Conservation (phyloP, 1,284 basidiomycete genomes). For the Cryptococcus depauperatus region DNA sequence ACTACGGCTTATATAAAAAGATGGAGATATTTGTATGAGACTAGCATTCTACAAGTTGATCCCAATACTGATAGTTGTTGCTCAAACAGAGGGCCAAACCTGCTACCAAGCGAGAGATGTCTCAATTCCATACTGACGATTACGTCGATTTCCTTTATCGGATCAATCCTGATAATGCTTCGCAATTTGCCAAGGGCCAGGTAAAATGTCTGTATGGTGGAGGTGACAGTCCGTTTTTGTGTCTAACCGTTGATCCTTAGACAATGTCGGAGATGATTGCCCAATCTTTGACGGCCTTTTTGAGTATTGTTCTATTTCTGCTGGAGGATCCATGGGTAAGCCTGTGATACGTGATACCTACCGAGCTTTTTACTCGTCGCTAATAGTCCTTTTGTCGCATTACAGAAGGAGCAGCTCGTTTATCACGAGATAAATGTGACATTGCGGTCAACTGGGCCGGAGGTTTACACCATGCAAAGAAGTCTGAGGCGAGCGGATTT, state of each 20-base stretch:
- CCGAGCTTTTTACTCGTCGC: no score
- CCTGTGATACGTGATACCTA: no score
- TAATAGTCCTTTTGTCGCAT: constrained; percentile 2
- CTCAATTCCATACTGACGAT: constrained; percentile 89
- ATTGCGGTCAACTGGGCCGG: constrained; percentile 99
- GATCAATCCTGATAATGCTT: constrained; percentile 78
- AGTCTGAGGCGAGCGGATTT: constrained; percentile 96
- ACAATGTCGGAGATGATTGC: constrained; percentile 90
- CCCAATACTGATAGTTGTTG: neutral
- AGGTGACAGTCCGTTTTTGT: neutral
- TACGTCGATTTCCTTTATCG: constrained; percentile 82
- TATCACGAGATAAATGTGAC: constrained; percentile 95
- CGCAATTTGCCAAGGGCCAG: constrained; percentile 85
- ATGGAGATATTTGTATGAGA: constrained; percentile 83
- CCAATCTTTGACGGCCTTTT: constrained; percentile 97
- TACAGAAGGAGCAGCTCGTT: constrained; percentile 94
- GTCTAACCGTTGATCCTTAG: no score
- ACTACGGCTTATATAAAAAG: constrained; percentile 93
- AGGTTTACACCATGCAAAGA: constrained; percentile 95
- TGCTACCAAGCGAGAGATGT: constrained; percentile 96
- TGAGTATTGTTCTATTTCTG: constrained; percentile 97
- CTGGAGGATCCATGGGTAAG: constrained; percentile 95
- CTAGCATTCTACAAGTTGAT: neutral
- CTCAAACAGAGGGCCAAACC: constrained; percentile 81
- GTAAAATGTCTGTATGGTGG: constrained; percentile 64